phyloP scores from a whole-genome alignment of 768 basidiomycete genomes.

The Tubosaeta brunneosetosa region DNA sequence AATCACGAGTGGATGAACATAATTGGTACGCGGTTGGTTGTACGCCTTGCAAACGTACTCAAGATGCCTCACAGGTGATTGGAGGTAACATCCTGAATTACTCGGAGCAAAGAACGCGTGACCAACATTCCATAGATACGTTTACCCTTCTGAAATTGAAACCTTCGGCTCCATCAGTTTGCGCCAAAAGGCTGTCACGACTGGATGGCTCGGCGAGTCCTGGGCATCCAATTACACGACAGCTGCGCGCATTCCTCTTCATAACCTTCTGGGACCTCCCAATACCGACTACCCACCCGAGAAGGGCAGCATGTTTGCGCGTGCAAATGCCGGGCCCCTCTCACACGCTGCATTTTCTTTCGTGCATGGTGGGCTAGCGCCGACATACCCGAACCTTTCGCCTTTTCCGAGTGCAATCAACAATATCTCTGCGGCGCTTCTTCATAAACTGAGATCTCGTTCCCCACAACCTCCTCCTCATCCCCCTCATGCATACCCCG shows the following conservation, averaged over 20 bases:
- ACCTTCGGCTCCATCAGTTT: slow-evolving; percentile 71
- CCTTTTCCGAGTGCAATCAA: slow-evolving; percentile 89
- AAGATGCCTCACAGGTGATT: slow-evolving; percentile 56
- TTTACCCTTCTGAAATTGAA: slow-evolving; percentile 73
- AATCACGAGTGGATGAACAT: slow-evolving; percentile 98
- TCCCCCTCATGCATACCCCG: slow-evolving; percentile 72
- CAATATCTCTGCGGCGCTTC: slow-evolving; percentile 59
- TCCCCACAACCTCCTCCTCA: slow-evolving; percentile 66
- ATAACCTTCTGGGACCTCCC: slow-evolving; percentile 60
- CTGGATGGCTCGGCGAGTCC: slow-evolving; percentile 71
- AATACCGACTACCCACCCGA: slow-evolving; percentile 56
- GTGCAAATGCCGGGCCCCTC: slow-evolving; percentile 42
- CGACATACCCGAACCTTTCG: slow-evolving; percentile 64
- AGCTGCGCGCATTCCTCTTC: slow-evolving; percentile 75
- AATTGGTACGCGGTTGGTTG: slow-evolving; percentile 45
- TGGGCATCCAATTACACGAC: slow-evolving; percentile 88
- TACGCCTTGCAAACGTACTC: slow-evolving; percentile 1
- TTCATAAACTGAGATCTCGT: slow-evolving; percentile 65
- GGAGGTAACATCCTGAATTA: slow-evolving; percentile 51
- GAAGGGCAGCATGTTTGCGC: slow-evolving; percentile 26
- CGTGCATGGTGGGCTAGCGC: slow-evolving; percentile 88
- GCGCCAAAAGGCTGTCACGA: slow-evolving; percentile 69
- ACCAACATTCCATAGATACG: slow-evolving; percentile 54
- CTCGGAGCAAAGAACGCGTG: slow-evolving; percentile 1
- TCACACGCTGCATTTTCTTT: slow-evolving; percentile 85